Conservation (phyloP, 2,329 filamentous ascomycete species). For the Aulographum hederae region DNA sequence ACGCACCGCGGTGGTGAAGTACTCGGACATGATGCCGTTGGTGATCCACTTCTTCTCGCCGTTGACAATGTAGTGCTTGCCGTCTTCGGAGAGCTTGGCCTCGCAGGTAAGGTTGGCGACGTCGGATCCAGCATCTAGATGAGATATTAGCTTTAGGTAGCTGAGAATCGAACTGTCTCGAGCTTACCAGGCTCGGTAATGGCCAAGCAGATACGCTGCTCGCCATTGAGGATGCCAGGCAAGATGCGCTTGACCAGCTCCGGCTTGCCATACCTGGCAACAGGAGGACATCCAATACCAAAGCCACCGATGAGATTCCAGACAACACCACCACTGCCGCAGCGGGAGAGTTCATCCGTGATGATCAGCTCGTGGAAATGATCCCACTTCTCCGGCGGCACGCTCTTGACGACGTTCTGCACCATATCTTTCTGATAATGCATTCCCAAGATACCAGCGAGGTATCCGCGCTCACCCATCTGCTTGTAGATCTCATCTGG, state of each 20-base stretch:
- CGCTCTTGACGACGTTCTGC: constrained; percentile 53
- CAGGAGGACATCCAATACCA: constrained; percentile 79
- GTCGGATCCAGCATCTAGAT: constrained; percentile 83
- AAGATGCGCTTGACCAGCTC: constrained; percentile 70
- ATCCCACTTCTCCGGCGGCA: constrained; percentile 83
- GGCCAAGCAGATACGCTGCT: constrained; percentile 94
- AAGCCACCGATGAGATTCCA: constrained; percentile 97
- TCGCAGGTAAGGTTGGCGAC: constrained; percentile 92
- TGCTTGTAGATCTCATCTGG: constrained; percentile 84
- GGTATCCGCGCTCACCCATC: constrained; percentile 83
- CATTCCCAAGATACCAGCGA: constrained; percentile 77
- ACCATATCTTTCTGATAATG: constrained; percentile 64
- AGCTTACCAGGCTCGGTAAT: constrained; percentile 65
- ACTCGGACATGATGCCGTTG: constrained; percentile 91
- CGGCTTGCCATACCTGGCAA: constrained; percentile 85
- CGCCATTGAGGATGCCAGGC: constrained; percentile 71
- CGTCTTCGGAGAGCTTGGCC: constrained; percentile 84
- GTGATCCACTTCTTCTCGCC: constrained; percentile 99
- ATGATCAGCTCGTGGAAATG: constrained; percentile 94
- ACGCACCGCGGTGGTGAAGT: constrained; percentile 92
- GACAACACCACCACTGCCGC: constrained; percentile 79
- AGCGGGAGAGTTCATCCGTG: constrained; percentile 83
- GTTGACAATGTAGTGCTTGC: constrained; percentile 98
- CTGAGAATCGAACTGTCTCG: constrained; percentile 1
- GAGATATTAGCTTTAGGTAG: not conserved